Conservation (phyloP, 2,329 filamentous ascomycete species). For the Metarhizium sp. region DNA sequence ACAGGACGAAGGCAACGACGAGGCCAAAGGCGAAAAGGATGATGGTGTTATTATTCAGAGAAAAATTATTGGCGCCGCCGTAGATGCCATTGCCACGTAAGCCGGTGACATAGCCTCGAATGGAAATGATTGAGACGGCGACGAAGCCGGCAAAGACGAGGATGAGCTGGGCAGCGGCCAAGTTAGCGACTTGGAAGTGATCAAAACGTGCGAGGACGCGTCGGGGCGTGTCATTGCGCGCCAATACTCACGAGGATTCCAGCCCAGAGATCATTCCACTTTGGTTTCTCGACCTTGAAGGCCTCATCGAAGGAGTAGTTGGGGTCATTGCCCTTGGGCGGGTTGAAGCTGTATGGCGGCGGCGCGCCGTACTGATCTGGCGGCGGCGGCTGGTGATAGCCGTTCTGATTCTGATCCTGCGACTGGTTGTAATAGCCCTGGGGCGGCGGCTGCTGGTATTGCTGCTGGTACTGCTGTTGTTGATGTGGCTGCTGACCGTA, state of each 20-base stretch:
- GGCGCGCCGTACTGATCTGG: constrained; percentile 20
- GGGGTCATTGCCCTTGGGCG: constrained; percentile 29
- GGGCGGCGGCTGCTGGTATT: constrained; percentile 9
- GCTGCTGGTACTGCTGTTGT: constrained; percentile 3
- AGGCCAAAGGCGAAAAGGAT: constrained; percentile 77
- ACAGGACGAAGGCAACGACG: constrained; percentile 62
- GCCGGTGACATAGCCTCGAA: constrained; percentile 60
- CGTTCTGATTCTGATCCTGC: constrained; percentile 13
- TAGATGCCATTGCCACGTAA: constrained; percentile 69
- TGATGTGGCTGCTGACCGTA: constrained; percentile 5
- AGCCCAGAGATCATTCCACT: constrained; percentile 87
- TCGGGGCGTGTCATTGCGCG: background rate
- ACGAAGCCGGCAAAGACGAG: constrained; percentile 63
- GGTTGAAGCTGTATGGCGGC: constrained; percentile 25
- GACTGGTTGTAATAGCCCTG: constrained; percentile 7
- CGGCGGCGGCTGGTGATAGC: constrained; percentile 10
- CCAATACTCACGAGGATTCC: constrained; percentile 56
- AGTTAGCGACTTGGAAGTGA: constrained; percentile 1
- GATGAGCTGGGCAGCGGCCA: constrained; percentile 46
- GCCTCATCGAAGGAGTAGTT: constrained; percentile 63
- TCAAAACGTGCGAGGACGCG: background rate
- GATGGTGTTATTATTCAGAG: constrained; percentile 73
- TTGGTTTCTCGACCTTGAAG: constrained; percentile 76
- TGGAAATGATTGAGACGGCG: constrained; percentile 64
- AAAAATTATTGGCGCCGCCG: constrained; percentile 52